These are phyloP conservation scores for Candida sp. DNA, from an alignment of 1,139 yeast genomes.

Conservation along the genomic window DNA sequence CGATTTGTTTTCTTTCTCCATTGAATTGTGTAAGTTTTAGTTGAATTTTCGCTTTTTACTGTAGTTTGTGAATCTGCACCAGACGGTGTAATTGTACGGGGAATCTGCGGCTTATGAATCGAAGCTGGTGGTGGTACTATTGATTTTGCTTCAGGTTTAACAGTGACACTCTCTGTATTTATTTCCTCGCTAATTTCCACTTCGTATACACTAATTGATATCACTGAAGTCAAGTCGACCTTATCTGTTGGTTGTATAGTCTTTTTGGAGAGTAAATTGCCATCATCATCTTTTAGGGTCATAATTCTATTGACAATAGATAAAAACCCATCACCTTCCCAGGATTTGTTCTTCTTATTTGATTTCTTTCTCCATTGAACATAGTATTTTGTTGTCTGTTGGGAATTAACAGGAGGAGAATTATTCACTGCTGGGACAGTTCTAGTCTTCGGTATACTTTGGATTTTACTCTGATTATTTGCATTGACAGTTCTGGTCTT, in stretches of 20 bases:
- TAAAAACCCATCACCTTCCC: constrained; percentile 91
- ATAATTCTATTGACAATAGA: constrained; percentile 6
- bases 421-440: background rate
- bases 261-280: constrained; percentile 1
- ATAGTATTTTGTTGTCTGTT: constrained; percentile 17
- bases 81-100: too few relatives aligned
- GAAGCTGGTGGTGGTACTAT: background rate
- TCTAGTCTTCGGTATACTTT: background rate
- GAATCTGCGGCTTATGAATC: too few relatives aligned
- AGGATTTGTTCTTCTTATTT: constrained; percentile 78
- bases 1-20: constrained; percentile 72
- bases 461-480: background rate
- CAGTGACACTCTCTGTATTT: background rate
- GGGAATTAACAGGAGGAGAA: background rate
- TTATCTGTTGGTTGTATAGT: background rate
- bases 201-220: constrained; percentile 25
- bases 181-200: constrained; percentile 22
- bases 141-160: background rate
- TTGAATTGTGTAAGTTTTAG: constrained; percentile 36
- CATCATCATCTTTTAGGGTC: constrained; percentile 1
- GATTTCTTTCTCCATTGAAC: constrained; percentile 73
- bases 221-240: constrained; percentile 7
- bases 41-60: background rate
- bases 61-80: background rate
- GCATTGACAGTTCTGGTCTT: background rate